These are phyloP conservation scores for Fusarium concolor DNA, from an alignment of 2,329 filamentous ascomycete genomes.

Conservation along the genomic window DNA sequence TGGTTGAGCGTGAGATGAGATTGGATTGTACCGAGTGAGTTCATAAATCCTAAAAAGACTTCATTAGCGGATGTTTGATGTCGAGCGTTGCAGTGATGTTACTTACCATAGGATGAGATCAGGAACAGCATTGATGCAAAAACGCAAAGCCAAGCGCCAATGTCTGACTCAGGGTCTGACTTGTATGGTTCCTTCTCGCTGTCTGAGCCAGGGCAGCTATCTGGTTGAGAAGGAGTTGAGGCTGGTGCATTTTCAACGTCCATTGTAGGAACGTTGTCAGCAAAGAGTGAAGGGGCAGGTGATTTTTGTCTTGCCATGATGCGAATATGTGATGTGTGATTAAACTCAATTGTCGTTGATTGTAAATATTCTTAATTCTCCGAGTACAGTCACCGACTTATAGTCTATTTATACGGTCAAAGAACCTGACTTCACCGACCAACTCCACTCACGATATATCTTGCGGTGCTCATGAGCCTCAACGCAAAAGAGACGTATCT, in stretches of 20 bases:
- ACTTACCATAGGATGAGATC: slow-evolving; percentile 30
- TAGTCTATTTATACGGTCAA: slow-evolving; percentile 1
- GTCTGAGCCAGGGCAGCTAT: slow-evolving; percentile 1
- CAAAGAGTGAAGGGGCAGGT: background rate
- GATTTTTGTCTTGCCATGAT: slow-evolving; percentile 2
- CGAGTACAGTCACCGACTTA: background rate
- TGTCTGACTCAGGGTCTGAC: slow-evolving; percentile 21
- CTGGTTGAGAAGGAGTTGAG: background rate
- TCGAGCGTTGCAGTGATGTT: fast-evolving
- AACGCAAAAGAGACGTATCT: slow-evolving; percentile 6
- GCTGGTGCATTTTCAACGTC: slow-evolving; percentile 9
- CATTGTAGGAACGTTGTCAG: background rate
- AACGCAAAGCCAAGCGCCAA: slow-evolving; percentile 33
- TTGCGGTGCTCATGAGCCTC: background rate
- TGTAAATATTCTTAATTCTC: background rate
- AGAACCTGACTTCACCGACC: background rate
- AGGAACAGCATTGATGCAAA: slow-evolving; percentile 35
- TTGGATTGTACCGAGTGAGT: slow-evolving; percentile 59
- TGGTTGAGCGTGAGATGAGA: slow-evolving; percentile 58
- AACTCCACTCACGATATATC: slow-evolving; percentile 4
- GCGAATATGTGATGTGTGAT: background rate
- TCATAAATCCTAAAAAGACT: slow-evolving; percentile 55
- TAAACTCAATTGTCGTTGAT: background rate
- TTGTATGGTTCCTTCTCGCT: background rate
- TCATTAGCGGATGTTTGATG: fast-evolving